A percentile compares a stretch with the other conserved stretches of the same genome.
phyloP scores from a whole-genome alignment of 768 basidiomycete genomes.

The Russula lepida region DNA sequence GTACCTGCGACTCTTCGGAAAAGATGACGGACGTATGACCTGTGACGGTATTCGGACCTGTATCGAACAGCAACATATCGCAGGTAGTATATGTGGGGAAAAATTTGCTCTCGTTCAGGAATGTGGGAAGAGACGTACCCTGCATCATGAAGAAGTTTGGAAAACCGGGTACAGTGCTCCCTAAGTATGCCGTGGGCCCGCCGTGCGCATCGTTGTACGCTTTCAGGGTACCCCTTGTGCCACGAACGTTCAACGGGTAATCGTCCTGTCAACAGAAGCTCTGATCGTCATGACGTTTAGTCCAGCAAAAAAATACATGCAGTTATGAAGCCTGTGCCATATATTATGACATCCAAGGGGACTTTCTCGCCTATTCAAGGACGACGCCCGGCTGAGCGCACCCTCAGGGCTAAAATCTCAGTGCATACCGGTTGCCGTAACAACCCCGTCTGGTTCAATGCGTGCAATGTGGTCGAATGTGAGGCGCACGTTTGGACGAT shows the following conservation, averaged over 20 bases:
- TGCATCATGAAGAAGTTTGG: slow-evolving; percentile 18
- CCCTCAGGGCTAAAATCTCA: not conserved
- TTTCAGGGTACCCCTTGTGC: slow-evolving; percentile 29
- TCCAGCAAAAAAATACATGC: slow-evolving; percentile 25
- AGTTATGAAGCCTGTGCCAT: slow-evolving; percentile 45
- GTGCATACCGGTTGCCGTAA: slow-evolving; percentile 30
- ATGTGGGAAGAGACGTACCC: not conserved
- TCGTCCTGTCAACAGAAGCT: not conserved
- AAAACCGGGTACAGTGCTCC: slow-evolving; percentile 23
- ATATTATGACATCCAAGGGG: slow-evolving; percentile 46
- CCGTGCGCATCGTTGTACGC: slow-evolving; percentile 42
- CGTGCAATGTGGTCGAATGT: slow-evolving; percentile 40
- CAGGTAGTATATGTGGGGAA: not conserved
- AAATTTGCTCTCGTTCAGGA: not conserved
- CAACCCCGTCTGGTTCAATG: slow-evolving; percentile 42
- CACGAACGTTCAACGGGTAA: slow-evolving; percentile 8
- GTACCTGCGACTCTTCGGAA: slow-evolving; percentile 27
- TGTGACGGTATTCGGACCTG: slow-evolving; percentile 43
- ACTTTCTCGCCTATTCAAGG: slow-evolving; percentile 33
- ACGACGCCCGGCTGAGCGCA: not conserved
- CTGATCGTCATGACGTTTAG: not conserved
- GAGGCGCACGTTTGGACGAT: slow-evolving; percentile 44
- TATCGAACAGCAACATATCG: not conserved
- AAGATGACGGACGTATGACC: slow-evolving; percentile 52
- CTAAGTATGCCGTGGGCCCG: slow-evolving; percentile 47